Evolutionary conservation across 2,329 filamentous ascomycete genomes (phyloP), one percentile per base, ranked within the genome.

Genomic region (Aspergillus neotritici): DNA sequence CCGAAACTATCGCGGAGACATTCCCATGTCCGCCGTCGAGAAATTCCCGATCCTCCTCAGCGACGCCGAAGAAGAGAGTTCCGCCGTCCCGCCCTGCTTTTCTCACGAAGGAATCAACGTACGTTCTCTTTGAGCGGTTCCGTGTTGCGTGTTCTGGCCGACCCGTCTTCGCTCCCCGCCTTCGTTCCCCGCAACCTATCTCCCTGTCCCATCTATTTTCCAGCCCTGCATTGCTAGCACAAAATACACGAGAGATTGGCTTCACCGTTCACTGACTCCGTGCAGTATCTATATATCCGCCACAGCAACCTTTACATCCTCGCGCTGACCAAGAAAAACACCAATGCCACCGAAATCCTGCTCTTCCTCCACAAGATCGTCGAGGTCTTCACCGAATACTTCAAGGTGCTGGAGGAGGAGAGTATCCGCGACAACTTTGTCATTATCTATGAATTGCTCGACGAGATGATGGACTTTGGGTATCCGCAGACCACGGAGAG

Each of bases 381-480:
- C 62, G 93, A 97, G 68, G 93, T 98, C 52, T 98, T 98, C 66
- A 98, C 93, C 47, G 93, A 98, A 71, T 98, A 98, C 75, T 98
- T 98, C 78, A 98, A 98, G 69, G 91, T 94, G 52, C 78, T 98
- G 47, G 93, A 98, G 69, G 93, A 98, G 69, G 93, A 98, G 71
- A 95, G 88, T 58, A 98, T 98, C 66, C 83, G 93, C 58, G 93
- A 98, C 75, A 98, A 98, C 74, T 98, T 98, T 65, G 93, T 98
- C 67, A 83, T 98, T 64, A 98, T 98, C 63, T 98, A 98, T 76
- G 93, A 98, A 71, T 73, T 98, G 49, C 80, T 98, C 51, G 93
- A 98, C 64, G 93, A 98, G 75, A 98, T 98, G 93, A 98, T 98
- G 93, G 93, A 98, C 71, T 98, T 98, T 75, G 93, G 93, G 51